Conservation (phyloP, 306 rosid genomes). For the Gastrolobium bilobum region DNA sequence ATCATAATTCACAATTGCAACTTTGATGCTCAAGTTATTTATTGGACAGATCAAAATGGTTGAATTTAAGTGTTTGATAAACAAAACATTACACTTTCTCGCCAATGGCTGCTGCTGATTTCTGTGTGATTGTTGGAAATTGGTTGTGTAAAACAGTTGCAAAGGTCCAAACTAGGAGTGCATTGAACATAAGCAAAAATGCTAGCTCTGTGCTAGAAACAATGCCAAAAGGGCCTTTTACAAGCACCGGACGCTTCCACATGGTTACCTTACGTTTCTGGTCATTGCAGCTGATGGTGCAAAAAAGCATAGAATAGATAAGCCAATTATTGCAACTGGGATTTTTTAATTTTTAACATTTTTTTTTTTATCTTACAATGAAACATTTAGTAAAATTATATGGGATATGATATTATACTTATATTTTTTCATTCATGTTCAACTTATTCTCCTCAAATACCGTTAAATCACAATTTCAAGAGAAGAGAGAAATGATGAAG, state of each 20-base stretch:
- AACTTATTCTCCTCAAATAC: no score
- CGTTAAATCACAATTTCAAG: no score
- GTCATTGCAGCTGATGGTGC: conserved; percentile 18
- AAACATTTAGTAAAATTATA: not conserved
- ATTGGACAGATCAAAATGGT: not conserved
- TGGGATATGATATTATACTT: no score
- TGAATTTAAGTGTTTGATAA: not conserved
- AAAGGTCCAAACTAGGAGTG: conserved; percentile 66
- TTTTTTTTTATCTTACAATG: not conserved
- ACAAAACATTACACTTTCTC: conserved; percentile 57
- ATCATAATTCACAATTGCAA: not conserved
- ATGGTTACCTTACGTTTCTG: not conserved
- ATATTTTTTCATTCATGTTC: no score
- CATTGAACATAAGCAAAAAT: conserved; percentile 73
- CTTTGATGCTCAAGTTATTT: not conserved
- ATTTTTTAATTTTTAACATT: no score
- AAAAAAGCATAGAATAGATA: not conserved
- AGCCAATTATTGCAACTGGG: no score
- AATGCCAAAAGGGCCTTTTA: conserved; percentile 89
- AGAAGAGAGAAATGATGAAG: no score
- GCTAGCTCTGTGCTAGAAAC: conserved; percentile 69
- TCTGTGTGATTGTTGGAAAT: conserved; percentile 50
- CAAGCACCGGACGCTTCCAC: conserved; percentile 69
- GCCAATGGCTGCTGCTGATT: conserved; percentile 52
- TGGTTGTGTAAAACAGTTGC: conserved; percentile 47